Evolutionary conservation across 345 rosid species (phyloP), one percentile per base, ranked within the genome.

Genomic region (Lenwebbia sp.): DNA sequence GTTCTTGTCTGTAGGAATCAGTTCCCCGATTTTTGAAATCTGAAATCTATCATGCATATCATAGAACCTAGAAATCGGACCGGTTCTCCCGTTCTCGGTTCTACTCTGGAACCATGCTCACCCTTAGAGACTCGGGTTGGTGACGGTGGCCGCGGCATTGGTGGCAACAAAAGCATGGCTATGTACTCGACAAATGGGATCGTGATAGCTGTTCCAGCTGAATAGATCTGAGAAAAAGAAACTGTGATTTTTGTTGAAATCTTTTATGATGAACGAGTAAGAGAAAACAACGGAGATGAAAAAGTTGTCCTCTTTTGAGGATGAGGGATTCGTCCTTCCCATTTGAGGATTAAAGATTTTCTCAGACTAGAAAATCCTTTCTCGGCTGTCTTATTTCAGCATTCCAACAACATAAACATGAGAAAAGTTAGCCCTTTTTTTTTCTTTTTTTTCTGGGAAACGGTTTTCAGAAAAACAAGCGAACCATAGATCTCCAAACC

Each of bases 141-240:
- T 10, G 26, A 70, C 40, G 47, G 26, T 70, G 14, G 47, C 25
- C 4, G 13, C 4, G 47, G 81, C 41, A 37, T 37, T 3, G 13
- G 7, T 0, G 1, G 26, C 3, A 1, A 0, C 6, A 13, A 6
- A 70, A 37, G 81, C 1, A 37, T 70, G 81, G 26, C 0, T 1
- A 70, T 6, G 47, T 70, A 70, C 40, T 37, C 0, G 6, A 12
- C 26, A 37, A 37, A 70, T 37, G 14, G 14, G 2, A 37, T 21
- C 1, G 22, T 37, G 26, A 70, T 10, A 19, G 7, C 7, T 7
- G 11, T 1, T 19, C 7, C 0, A 9, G 13, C 4, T 19, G 0
- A 70, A 19, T 33, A 37, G 0, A 19, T 33, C 1, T 0, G 2
- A 9, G 78, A 70, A 70, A 33, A 0, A 4, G 13, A 21, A 55